A percentile compares a stretch with the other conserved stretches of the same genome.
Evolutionary conservation across 768 basidiomycete species (phyloP).

Genomic region (Lactarius trivialis): DNA sequence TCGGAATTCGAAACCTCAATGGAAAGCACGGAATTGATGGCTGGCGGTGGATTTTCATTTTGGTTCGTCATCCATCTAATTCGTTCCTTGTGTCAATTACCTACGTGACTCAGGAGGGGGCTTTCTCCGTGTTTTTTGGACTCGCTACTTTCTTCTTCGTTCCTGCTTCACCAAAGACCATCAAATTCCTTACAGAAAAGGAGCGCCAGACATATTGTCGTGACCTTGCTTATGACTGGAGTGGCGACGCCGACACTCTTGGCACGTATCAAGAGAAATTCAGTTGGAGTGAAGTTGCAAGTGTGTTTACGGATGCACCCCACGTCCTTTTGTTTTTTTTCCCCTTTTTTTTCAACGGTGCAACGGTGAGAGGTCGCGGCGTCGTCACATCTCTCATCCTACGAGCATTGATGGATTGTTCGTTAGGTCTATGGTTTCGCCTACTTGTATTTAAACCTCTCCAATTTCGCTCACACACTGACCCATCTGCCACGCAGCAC

Average conservation of each 20-base stretch:
- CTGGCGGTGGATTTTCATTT: conserved; percentile 65
- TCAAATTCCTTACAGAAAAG: conserved; percentile 43
- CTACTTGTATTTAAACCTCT: conserved; percentile 23
- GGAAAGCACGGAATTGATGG: conserved; percentile 46
- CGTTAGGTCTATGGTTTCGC: conserved; percentile 25
- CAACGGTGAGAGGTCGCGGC: conserved; percentile 33
- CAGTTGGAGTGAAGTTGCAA: conserved; percentile 50
- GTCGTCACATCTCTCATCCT: background rate
- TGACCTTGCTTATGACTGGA: conserved; percentile 35
- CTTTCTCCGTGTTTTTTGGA: conserved; percentile 57
- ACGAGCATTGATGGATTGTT: background rate
- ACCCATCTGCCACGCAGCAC: conserved; percentile 21
- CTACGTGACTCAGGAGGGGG: conserved; percentile 40
- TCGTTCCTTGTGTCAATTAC: background rate
- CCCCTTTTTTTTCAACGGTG: conserved; percentile 48
- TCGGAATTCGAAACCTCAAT: conserved; percentile 53
- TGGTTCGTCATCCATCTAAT: conserved; percentile 30
- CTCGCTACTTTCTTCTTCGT: conserved; percentile 43
- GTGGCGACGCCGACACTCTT: conserved; percentile 32
- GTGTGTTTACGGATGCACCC: conserved; percentile 39
- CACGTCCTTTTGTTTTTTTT: conserved; percentile 50
- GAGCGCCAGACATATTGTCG: conserved; percentile 36
- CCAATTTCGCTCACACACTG: background rate
- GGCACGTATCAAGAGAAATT: conserved; percentile 42
- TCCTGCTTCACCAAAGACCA: conserved; percentile 38